Evolutionary conservation across 2,329 filamentous ascomycete genomes (phyloP).

Genomic region (Didymella pinodella): DNA sequence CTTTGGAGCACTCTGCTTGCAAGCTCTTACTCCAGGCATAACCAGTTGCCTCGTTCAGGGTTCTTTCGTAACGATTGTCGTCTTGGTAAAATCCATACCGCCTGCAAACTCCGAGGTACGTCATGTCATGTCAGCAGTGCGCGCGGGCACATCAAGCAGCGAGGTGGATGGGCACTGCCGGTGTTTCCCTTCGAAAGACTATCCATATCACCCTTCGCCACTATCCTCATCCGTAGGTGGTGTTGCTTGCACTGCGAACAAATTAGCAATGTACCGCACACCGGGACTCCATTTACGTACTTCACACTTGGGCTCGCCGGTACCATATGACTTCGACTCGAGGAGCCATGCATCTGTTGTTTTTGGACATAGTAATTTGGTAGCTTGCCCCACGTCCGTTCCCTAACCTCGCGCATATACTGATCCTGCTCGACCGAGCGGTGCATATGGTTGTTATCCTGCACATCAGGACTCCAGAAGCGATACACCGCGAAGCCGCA

Average conservation of each 20-base stretch:
- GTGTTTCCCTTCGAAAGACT: background rate
- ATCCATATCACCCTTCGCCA: background rate
- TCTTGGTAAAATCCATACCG: too few species aligned
- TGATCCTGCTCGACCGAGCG: slow-evolving; percentile 39
- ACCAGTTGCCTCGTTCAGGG: background rate
- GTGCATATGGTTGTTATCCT: slow-evolving; percentile 10
- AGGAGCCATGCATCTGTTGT: background rate
- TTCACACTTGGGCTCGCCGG: slow-evolving; percentile 25
- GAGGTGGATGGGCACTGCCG: background rate
- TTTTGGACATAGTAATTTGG: slow-evolving; percentile 10
- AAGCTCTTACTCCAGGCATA: background rate
- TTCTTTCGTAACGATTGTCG: background rate
- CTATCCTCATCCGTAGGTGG: slow-evolving; percentile 12
- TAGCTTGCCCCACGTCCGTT: slow-evolving; percentile 33
- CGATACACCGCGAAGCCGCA: slow-evolving; percentile 35
- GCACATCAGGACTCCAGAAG: slow-evolving; percentile 25
- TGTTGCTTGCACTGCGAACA: slow-evolving; percentile 10
- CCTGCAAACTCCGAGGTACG: background rate
- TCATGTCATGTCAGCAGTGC: background rate
- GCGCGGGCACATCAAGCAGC: background rate
- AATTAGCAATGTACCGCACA: slow-evolving; percentile 1
- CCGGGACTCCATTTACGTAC: background rate
- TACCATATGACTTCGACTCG: slow-evolving; percentile 18
- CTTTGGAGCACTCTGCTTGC: background rate
- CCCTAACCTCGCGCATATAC: slow-evolving; percentile 47